Percentiles rank a stretch among this genome's conserved stretches.
Evolutionary conservation across 768 basidiomycete species (phyloP).

Genomic region (Trametes villosa): DNA sequence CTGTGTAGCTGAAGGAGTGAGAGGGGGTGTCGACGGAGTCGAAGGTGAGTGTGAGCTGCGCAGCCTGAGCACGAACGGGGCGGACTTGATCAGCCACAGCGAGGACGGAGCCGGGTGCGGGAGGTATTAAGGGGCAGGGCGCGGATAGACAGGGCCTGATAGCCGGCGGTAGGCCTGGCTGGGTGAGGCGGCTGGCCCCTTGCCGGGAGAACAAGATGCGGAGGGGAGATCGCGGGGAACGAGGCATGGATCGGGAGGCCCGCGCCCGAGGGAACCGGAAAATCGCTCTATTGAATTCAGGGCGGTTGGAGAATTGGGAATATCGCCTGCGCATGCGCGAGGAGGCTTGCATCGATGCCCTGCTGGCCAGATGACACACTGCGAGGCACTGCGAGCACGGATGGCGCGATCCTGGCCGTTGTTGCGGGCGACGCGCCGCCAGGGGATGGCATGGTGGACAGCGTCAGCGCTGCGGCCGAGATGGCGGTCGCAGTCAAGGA

Average conservation of each 20-base stretch:
- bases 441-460: background rate
- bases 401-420: background rate
- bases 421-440: background rate
- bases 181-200: conserved; percentile 9
- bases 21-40: background rate
- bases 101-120: background rate
- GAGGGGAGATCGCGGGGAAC: conserved; percentile 5
- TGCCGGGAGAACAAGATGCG: background rate
- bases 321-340: background rate
- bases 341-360: conserved; percentile 5
- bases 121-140: conserved; percentile 16
- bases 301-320: background rate
- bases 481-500: background rate
- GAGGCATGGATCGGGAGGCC: background rate
- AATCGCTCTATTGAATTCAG: background rate
- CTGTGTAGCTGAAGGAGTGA: background rate
- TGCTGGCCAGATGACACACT: background rate
- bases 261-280: conserved; percentile 8
- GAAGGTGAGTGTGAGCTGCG: background rate
- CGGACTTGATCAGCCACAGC: conserved; percentile 1
- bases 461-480: conserved; percentile 2
- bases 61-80: background rate
- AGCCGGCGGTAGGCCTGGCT: conserved; percentile 7
- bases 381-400: background rate
- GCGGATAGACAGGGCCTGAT: conserved; percentile 15